phyloP scores from a whole-genome alignment of 345 rosid genomes.

The Boechera retrofracta region DNA sequence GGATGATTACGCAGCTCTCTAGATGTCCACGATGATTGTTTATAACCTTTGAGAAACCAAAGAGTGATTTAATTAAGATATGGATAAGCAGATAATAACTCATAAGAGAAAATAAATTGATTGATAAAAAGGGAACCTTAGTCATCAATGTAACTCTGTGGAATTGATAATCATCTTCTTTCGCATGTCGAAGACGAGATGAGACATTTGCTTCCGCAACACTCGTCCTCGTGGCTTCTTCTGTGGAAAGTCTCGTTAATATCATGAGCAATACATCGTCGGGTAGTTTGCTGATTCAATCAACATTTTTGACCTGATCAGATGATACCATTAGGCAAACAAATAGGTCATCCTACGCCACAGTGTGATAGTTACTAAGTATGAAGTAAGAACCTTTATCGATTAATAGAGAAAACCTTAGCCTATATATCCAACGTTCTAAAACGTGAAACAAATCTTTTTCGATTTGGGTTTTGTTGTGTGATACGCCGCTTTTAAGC shows the following conservation, averaged over 20 bases:
- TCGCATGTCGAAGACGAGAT: slow-evolving; percentile 15
- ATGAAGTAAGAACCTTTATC: too few relatives aligned
- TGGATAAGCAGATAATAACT: not conserved
- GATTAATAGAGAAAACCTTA: too few relatives aligned
- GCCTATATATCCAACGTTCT: too few relatives aligned
- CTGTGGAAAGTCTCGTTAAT: slow-evolving; percentile 3
- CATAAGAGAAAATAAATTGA: not conserved
- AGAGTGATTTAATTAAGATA: not conserved
- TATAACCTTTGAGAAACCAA: not conserved
- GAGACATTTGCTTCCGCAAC: slow-evolving; percentile 20
- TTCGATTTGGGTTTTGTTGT: too few relatives aligned
- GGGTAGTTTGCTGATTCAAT: slow-evolving; percentile 22
- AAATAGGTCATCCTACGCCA: not conserved
- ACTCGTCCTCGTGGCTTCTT: slow-evolving; percentile 10
- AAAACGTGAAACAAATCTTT: too few relatives aligned
- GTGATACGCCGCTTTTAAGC: too few relatives aligned
- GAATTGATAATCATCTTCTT: not conserved
- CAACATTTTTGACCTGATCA: not conserved
- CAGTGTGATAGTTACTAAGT: not conserved
- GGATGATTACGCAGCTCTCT: slow-evolving; percentile 3
- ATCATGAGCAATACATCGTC: slow-evolving; percentile 1
- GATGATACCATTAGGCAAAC: not conserved
- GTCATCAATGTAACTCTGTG: slow-evolving; percentile 19
- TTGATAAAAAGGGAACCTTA: not conserved
- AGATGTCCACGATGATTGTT: slow-evolving; percentile 17